Evolutionary conservation across 1,284 basidiomycete species (phyloP), one percentile per base, ranked within the genome.

Genomic region (Salmacisia buchloeana): DNA sequence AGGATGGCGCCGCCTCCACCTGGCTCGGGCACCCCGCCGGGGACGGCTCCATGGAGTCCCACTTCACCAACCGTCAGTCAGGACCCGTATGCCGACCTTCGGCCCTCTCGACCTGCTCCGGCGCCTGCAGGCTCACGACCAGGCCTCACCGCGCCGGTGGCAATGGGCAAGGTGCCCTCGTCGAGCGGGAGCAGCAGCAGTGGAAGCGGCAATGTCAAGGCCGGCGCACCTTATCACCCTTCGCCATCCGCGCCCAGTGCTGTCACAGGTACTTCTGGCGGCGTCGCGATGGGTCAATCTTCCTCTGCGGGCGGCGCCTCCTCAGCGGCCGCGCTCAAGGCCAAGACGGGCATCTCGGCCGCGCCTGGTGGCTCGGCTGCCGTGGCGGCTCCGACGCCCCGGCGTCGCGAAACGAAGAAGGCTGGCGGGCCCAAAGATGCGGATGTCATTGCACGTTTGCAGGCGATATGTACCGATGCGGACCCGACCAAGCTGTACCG

Each of bases 401-500:
- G 93, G 62, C 82, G 92, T 69, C 83, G 92, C 64, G 91, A 94
- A 82, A 77, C 72, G 33, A 86, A 87, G 66, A 85, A 84, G 69
- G 88, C 89, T 78, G 73, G 70, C 61, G 41, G 41, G 18, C 87
- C 87, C 68, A 89, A 89, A 76, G 90, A 93, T 66, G 87, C 88
- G 70, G 93, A 97, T 76, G 92, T 97, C 66, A 88, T 98, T 67
- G 89, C 88, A 73, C 87, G 92, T 49, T 81, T 98, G 75, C 89
- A 92, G 79, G 88, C 89, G 71, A 97, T 98, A 74, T 99, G 96
- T 80, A 94, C 94, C 1, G 92, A 96, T 77, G 94, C 93, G 4
- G 96, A 99, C 81, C 96, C 96, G 43, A 97, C 93, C 59, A 87
- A 87, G 80, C 83, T 97, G 41, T 98, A 98, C 81, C 84, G 92